Conservation (phyloP, 2,329 filamentous ascomycete species). For the Botrytis pseudocinerea region DNA sequence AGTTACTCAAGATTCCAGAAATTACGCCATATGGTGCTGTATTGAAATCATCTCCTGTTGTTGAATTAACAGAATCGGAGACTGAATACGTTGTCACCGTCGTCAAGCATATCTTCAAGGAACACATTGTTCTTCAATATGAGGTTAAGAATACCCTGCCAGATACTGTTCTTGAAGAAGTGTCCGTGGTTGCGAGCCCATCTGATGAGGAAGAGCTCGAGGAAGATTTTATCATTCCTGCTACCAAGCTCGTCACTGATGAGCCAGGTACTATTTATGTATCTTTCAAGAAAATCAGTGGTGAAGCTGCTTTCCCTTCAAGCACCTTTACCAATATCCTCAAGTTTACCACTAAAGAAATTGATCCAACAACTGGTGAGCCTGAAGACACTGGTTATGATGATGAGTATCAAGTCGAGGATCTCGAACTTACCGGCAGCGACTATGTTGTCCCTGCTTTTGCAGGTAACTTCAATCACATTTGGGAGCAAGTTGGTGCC, state of each 20-base stretch:
- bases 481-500: conserved; percentile 93
- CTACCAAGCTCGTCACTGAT: conserved; percentile 77
- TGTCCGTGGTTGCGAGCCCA: conserved; percentile 78
- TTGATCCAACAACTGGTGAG: conserved; percentile 90
- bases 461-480: conserved; percentile 89
- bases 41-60: conserved; percentile 82
- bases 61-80: conserved; percentile 94
- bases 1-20: conserved; percentile 86
- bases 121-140: conserved; percentile 93
- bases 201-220: conserved; percentile 79
- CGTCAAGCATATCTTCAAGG: conserved; percentile 97
- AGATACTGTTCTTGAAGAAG: conserved; percentile 86
- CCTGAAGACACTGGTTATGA: conserved; percentile 92
- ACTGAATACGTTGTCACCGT: conserved; percentile 95
- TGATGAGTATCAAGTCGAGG: conserved; percentile 95
- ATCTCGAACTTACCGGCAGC: conserved; percentile 85
- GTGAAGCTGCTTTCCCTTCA: conserved; percentile 73
- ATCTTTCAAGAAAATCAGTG: conserved; percentile 81
- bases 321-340: conserved; percentile 87
- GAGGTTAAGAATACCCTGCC: conserved; percentile 97
- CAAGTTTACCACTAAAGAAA: conserved; percentile 97
- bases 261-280: conserved; percentile 94
- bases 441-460: conserved; percentile 95
- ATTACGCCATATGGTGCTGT: conserved; percentile 85
- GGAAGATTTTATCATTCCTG: conserved; percentile 92